Base-by-base conservation (phyloP, 495 filamentous ascomycete species). In the Aspergillus carlsbadensis region DNA sequence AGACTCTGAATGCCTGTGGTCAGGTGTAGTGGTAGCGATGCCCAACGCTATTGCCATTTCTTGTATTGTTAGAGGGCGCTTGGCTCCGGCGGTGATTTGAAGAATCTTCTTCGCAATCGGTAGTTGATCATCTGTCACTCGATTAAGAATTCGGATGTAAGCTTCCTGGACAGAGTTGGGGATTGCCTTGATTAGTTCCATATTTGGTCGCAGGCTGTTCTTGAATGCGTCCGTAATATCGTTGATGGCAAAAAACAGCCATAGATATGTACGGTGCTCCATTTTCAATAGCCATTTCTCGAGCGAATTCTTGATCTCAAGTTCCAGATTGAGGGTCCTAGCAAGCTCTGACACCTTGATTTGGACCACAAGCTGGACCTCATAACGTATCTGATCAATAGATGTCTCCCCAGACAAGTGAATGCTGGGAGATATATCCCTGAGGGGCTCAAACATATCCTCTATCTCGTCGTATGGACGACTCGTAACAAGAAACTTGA, bases 401-500 rank as follows among this genome's bases (percentile, higher is more conserved):
- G n/a, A n/a, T 49, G 75, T 58, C 2, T 74, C 41, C 46, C 80
- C 76, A 1, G 70, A 76, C 8, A 81, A 50, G 11, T 63, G 71
- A 29, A 78, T 61, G 20, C 47, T 14, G 10, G 59, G 66, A n/a
- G 62, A 66, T 26, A 34, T 36, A 10, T 61, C 20, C 11, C 60
- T 46, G 57, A 62, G 24, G 29, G 24, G 0, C 58, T 14, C 33
- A n/a, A 72, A 75, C 4, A 40, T 11, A 15, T 35, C 14, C 29
- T 64, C 42, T 6, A 82, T 78, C 21, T 68, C 15, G 13, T 48
- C 52, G 50, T 75, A 78, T 13, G 73, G 75, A 14, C 71, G 75
- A 60, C 77, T 77, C 1, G 74, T 79, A 6, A 78, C 55, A 0
- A 78, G 56, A 34, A 78, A 73, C 56, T 76, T 78, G 10, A 78